A percentile compares a stretch with the other conserved stretches of the same genome.
phyloP scores from a whole-genome alignment of 495 filamentous ascomycete species.

The Schizothecium vesticola region DNA sequence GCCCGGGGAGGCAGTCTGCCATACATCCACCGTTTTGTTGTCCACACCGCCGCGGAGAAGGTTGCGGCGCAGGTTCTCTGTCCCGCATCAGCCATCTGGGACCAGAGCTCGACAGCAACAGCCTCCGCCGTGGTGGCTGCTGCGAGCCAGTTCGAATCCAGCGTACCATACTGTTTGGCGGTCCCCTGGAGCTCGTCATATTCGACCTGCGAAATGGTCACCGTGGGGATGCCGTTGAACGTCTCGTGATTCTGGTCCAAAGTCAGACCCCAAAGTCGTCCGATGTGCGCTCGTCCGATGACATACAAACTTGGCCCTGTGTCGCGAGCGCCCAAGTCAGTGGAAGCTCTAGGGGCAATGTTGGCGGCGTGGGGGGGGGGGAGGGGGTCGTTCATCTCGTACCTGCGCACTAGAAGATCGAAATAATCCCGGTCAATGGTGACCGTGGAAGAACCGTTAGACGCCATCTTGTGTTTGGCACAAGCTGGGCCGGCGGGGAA shows the following conservation, averaged over 20 bases:
- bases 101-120: background rate
- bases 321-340: background rate
- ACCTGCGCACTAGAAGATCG: constrained; percentile 50
- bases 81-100: background rate
- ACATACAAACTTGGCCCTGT: constrained; percentile 28
- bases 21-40: constrained; percentile 55
- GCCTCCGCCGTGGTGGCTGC: background rate
- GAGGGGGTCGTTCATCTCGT: constrained; percentile 14
- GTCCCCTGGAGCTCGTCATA: constrained; percentile 28
- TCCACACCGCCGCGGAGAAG: constrained; percentile 60
- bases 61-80: constrained; percentile 58
- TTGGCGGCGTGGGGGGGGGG: background rate
- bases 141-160: background rate
- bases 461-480: constrained; percentile 19
- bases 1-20: constrained; percentile 3
- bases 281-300: background rate
- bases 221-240: constrained; percentile 1
- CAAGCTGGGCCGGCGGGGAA: constrained; percentile 1
- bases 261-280: background rate
- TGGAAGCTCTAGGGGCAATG: background rate
- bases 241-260: constrained; percentile 9
- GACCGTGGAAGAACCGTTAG: constrained; percentile 31
- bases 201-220: constrained; percentile 28
- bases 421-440: constrained; percentile 50
- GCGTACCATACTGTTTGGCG: constrained; percentile 34